Conservation (phyloP, 805 yeast genomes). For the Wilhelminamyces savonicus region DNA sequence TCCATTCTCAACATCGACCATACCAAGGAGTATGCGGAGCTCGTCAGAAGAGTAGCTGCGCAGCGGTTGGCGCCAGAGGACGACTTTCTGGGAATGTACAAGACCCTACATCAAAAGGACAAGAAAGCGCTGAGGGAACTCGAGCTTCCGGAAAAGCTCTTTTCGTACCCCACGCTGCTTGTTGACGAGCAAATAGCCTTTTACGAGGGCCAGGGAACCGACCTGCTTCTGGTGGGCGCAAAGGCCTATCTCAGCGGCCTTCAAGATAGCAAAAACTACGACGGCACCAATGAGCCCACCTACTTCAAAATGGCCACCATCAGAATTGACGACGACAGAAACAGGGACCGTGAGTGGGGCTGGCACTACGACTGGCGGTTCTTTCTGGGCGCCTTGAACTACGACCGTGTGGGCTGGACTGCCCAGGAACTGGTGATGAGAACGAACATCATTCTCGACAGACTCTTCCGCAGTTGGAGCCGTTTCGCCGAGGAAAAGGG, state of each 20-base stretch:
- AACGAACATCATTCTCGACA: slow-evolving; percentile 11
- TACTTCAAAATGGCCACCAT: slow-evolving; percentile 10
- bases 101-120: slow-evolving; percentile 1
- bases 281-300: slow-evolving; percentile 7
- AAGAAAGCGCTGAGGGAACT: background rate
- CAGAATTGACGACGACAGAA: slow-evolving; percentile 4
- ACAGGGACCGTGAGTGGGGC: slow-evolving; percentile 8
- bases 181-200: slow-evolving; percentile 3
- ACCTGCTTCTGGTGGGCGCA: background rate
- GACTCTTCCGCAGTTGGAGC: slow-evolving; percentile 9
- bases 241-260: slow-evolving; percentile 6
- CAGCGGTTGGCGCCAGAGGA: slow-evolving; percentile 1
- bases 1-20: slow-evolving; percentile 1
- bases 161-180: slow-evolving; percentile 3
- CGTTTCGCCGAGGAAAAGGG: slow-evolving; percentile 10
- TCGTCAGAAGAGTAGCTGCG: slow-evolving; percentile 2
- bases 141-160: slow-evolving; percentile 4
- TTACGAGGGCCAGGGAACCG: slow-evolving; percentile 1
- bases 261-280: slow-evolving; percentile 1
- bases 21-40: background rate
- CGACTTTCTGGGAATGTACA: slow-evolving; percentile 6
- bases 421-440: slow-evolving; percentile 7
- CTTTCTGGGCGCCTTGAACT: slow-evolving; percentile 8
- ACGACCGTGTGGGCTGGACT: slow-evolving; percentile 5
- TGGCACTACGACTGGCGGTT: slow-evolving; percentile 15